phyloP scores from a whole-genome alignment of 2,329 filamentous ascomycete species.

The Pseudogymnoascus sp. region DNA sequence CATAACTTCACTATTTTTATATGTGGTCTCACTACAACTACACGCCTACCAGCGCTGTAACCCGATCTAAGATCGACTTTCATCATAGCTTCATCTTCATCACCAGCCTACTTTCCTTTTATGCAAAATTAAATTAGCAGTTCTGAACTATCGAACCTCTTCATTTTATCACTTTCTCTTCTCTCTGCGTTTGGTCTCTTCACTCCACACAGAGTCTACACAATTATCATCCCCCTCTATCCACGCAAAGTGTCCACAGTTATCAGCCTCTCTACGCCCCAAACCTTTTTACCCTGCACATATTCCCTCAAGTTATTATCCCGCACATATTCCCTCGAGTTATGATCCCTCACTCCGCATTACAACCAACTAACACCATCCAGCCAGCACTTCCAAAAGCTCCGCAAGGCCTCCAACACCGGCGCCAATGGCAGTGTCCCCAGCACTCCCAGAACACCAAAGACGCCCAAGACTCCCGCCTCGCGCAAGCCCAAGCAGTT shows the following conservation, averaged over 20 bases:
- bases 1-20: background rate
- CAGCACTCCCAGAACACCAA: background rate
- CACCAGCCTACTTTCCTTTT: background rate
- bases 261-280: background rate
- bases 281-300: background rate
- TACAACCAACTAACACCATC: background rate
- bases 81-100: background rate
- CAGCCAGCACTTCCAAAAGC: conserved; percentile 27
- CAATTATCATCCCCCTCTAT: too few relatives aligned
- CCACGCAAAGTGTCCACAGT: background rate
- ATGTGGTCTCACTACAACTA: background rate
- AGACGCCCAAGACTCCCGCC: background rate
- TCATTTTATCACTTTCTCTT: background rate
- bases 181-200: background rate
- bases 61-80: background rate
- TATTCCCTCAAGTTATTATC: background rate
- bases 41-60: background rate
- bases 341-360: background rate
- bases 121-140: background rate
- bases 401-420: conserved; percentile 15
- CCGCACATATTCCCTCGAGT: background rate
- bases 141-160: background rate
- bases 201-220: background rate
- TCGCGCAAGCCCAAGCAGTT: background rate
- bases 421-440: background rate